Evolutionary conservation across 345 rosid genomes (phyloP).

Genomic region (Anacardium occidentale): DNA sequence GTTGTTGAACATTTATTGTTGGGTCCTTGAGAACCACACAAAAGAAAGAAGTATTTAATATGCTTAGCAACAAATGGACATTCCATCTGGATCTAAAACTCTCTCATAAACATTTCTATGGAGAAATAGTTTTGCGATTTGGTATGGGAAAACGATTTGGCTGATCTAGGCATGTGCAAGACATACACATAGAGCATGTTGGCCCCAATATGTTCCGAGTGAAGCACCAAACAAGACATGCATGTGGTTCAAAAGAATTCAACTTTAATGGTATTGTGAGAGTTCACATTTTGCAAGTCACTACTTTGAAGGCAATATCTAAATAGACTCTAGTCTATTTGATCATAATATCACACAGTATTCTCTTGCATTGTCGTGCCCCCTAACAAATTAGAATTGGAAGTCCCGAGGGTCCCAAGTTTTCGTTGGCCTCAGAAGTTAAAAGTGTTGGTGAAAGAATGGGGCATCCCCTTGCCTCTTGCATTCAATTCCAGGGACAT

Average conservation of each 20-base stretch:
- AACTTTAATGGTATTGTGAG: not conserved
- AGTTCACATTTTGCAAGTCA: not conserved
- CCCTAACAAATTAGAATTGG: not conserved
- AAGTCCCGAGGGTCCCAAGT: not conserved
- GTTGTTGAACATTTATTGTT: constrained; percentile 1
- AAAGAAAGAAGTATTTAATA: not conserved
- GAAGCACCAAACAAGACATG: not conserved
- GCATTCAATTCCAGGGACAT: not conserved
- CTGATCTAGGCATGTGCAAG: not conserved
- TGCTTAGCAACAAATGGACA: not conserved
- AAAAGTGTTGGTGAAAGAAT: not conserved
- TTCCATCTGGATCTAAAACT: not conserved
- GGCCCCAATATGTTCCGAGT: not conserved
- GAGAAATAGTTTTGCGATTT: constrained; percentile 6
- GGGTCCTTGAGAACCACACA: not conserved
- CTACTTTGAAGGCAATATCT: not conserved
- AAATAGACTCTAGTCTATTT: not conserved
- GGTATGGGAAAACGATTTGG: not conserved
- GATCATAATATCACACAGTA: not conserved
- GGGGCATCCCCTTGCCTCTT: too few relatives aligned
- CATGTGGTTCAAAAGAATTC: not conserved
- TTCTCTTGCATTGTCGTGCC: not conserved
- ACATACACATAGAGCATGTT: not conserved
- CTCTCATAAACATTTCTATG: not conserved
- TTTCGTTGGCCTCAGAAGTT: not conserved